A percentile compares a stretch with the other conserved stretches of the same genome.
Conservation (phyloP, 371 early-diverging fungal genomes). For the Umbelopsis sp. region DNA sequence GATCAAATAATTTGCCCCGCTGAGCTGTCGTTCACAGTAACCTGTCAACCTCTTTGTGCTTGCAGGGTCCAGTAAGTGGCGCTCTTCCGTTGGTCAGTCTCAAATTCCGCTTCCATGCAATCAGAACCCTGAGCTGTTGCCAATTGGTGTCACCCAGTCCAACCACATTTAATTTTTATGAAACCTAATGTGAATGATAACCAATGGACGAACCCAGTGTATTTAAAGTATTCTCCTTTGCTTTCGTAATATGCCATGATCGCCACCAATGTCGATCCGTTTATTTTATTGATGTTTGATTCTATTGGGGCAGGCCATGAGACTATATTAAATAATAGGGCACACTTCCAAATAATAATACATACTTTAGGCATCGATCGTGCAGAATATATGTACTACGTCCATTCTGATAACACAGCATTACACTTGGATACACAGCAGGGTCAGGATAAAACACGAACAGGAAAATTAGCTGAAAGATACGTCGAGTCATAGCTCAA, state of each 20-base stretch:
- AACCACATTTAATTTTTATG: not conserved
- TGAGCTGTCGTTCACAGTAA: not conserved
- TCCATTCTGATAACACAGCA: not conserved
- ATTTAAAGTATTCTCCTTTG: no score
- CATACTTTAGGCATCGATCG: not conserved
- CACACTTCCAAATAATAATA: not conserved
- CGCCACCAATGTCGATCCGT: not conserved
- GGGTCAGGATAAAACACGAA: not conserved
- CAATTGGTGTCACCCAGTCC: not conserved
- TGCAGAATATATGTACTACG: not conserved
- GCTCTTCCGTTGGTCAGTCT: constrained; percentile 2
- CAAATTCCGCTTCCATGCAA: no score
- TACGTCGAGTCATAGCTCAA: no score
- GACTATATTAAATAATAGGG: no score
- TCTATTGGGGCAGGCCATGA: no score
- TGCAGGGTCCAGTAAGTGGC: constrained; percentile 8
- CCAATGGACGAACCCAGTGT: not conserved
- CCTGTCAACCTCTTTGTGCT: not conserved
- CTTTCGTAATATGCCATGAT: not conserved
- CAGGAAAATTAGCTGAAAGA: no score
- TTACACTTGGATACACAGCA: constrained; percentile 9
- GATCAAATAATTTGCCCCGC: no score
- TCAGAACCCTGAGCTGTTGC: no score
- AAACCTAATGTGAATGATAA: no score
- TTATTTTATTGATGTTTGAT: no score